phyloP scores from a whole-genome alignment of 352 stramenopile genomes.

The Elongisporangium anandrum region DNA sequence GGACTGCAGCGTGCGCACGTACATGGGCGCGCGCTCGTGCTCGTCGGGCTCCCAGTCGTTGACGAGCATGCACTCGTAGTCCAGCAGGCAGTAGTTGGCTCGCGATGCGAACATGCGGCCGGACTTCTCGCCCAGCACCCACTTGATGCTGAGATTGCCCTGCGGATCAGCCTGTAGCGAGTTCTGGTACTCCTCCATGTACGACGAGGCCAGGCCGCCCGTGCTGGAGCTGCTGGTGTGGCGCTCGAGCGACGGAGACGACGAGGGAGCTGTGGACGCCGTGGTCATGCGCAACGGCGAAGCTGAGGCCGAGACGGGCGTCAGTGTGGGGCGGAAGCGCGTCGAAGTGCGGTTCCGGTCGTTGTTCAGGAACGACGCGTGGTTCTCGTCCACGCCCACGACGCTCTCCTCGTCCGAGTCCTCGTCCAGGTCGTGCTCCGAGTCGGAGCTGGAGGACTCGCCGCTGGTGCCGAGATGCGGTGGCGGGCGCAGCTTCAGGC shows the following conservation, averaged over 20 bases:
- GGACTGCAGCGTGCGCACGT: constrained; percentile 64
- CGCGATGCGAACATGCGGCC: constrained; percentile 66
- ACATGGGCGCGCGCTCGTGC: constrained; percentile 48
- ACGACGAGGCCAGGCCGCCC: constrained; percentile 17
- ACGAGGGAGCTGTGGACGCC: constrained; percentile 1
- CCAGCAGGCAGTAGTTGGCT: constrained; percentile 59
- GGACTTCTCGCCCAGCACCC: constrained; percentile 57
- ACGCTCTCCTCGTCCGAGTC: constrained; percentile 16
- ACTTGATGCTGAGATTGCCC: constrained; percentile 69
- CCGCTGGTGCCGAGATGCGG: constrained; percentile 27
- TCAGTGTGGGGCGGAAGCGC: constrained; percentile 13
- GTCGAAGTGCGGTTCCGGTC: constrained; percentile 16
- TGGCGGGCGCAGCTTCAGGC: constrained; percentile 18
- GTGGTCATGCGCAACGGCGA: background rate
- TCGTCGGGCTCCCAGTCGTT: constrained; percentile 64
- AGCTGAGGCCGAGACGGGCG: background rate
- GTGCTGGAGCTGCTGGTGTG: constrained; percentile 1
- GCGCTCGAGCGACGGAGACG: background rate
- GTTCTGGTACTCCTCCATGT: constrained; percentile 44
- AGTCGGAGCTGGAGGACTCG: constrained; percentile 43
- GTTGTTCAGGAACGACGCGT: constrained; percentile 16
- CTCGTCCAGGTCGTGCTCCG: background rate
- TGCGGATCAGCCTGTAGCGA: constrained; percentile 40
- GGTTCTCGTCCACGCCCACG: constrained; percentile 15
- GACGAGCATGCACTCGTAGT: constrained; percentile 73